These are phyloP conservation scores for Salix koriyanagi DNA, from an alignment of 345 rosid species.

Conservation along the genomic window DNA sequence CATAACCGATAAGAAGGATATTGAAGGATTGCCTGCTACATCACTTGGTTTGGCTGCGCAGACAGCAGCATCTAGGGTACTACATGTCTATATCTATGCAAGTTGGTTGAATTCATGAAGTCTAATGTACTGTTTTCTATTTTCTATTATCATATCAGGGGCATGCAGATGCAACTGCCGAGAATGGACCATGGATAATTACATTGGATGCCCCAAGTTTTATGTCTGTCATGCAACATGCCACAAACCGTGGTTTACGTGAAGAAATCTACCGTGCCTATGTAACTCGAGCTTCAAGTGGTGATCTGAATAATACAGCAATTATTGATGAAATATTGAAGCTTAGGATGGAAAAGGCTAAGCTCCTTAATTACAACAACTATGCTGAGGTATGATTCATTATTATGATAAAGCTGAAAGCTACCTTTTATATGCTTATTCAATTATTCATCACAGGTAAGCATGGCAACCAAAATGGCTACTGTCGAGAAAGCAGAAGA, in stretches of 20 bases:
- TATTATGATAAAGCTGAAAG: conserved; percentile 1
- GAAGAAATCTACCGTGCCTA: conserved; percentile 79
- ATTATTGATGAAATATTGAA: conserved; percentile 69
- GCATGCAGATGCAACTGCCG: conserved; percentile 73
- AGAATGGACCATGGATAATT: conserved; percentile 82
- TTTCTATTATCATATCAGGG: conserved; percentile 42
- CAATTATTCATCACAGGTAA: conserved; percentile 46
- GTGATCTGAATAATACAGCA: conserved; percentile 68
- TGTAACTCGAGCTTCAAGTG: conserved; percentile 68
- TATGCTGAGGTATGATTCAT: conserved; percentile 68
- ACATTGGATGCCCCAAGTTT: conserved; percentile 78
- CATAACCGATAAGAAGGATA: conserved; percentile 69
- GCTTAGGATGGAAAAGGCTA: conserved; percentile 78
- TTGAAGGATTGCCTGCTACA: conserved; percentile 90
- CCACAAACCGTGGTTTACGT: conserved; percentile 67
- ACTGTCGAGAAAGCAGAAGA: conserved; percentile 76
- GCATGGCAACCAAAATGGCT: conserved; percentile 97
- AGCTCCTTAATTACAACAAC: conserved; percentile 68
- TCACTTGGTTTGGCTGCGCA: conserved; percentile 89
- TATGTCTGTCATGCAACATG: conserved; percentile 84
- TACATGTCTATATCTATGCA: conserved; percentile 1
- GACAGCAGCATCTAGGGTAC: conserved; percentile 82
- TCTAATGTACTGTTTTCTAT: not conserved
- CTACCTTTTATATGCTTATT: conserved; percentile 15
- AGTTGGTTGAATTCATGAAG: not conserved